Conservation (phyloP, 2,329 filamentous ascomycete genomes). For the Exophiala spinifera region DNA sequence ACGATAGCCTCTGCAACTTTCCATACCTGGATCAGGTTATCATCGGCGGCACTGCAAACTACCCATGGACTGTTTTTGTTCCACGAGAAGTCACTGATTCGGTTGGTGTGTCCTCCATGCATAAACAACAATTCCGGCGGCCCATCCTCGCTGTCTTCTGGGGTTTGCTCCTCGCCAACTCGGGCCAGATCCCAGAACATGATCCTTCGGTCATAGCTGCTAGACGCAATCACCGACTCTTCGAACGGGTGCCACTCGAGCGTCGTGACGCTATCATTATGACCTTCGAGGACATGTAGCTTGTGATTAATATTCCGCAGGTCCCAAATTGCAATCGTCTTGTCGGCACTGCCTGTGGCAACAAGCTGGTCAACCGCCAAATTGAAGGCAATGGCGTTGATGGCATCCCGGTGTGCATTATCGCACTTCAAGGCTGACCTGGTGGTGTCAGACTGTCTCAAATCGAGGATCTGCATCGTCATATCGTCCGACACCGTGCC, state of each 20-base stretch:
- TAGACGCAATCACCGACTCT: slow-evolving; percentile 81
- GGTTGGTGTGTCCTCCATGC: slow-evolving; percentile 97
- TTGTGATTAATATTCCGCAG: slow-evolving; percentile 85
- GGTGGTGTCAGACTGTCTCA: slow-evolving; percentile 65
- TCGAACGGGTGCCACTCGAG: slow-evolving; percentile 94
- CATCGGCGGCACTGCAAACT: slow-evolving; percentile 90
- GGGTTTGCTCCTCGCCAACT: slow-evolving; percentile 89
- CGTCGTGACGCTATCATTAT: slow-evolving; percentile 85
- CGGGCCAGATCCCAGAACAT: slow-evolving; percentile 95
- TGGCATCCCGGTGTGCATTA: slow-evolving; percentile 81
- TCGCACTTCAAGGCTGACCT: slow-evolving; percentile 63
- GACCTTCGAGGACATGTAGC: slow-evolving; percentile 83
- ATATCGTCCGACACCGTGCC: slow-evolving; percentile 94
- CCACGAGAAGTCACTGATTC: slow-evolving; percentile 96
- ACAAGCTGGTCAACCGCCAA: slow-evolving; percentile 85
- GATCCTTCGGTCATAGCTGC: slow-evolving; percentile 87
- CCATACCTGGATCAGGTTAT: slow-evolving; percentile 95
- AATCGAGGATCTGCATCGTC: slow-evolving; percentile 86
- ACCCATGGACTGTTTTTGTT: slow-evolving; percentile 97
- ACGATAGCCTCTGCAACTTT: slow-evolving; percentile 81
- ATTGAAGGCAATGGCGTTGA: slow-evolving; percentile 95
- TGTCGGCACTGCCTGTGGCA: slow-evolving; percentile 91
- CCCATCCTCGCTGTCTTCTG: slow-evolving; percentile 92
- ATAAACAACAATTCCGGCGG: slow-evolving; percentile 97
- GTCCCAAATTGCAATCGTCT: slow-evolving; percentile 94